Evolutionary conservation across 495 filamentous ascomycete species (phyloP).

Genomic region (Endocarpon pusillum): DNA sequence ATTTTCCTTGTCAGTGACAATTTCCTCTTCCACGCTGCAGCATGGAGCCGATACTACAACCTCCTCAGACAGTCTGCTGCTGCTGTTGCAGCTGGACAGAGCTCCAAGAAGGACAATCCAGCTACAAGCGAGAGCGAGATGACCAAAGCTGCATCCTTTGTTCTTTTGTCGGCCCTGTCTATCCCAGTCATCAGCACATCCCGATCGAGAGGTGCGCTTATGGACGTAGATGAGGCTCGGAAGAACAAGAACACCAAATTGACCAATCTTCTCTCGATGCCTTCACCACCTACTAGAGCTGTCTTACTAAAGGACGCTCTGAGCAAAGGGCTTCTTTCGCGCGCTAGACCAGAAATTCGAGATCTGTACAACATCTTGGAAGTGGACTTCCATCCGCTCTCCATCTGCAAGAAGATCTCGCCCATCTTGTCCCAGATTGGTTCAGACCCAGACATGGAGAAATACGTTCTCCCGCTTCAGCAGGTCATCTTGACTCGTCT

Average conservation of each 20-base stretch:
- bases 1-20: constrained; percentile 99
- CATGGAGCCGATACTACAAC: constrained; percentile 94
- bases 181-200: constrained; percentile 99
- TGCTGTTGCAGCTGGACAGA: constrained; percentile 65
- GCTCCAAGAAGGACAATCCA: constrained; percentile 86
- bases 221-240: constrained; percentile 90
- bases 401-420: constrained; percentile 97
- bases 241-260: constrained; percentile 98
- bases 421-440: constrained; percentile 91
- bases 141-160: constrained; percentile 77
- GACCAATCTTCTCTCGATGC: constrained; percentile 90
- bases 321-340: constrained; percentile 82
- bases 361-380: constrained; percentile 96
- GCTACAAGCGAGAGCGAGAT: constrained; percentile 76
- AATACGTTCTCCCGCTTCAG: constrained; percentile 84
- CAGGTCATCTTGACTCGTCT: constrained; percentile 96
- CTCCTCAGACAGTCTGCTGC: constrained; percentile 82
- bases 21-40: constrained; percentile 96
- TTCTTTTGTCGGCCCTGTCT: constrained; percentile 84
- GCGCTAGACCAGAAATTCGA: constrained; percentile 81
- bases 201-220: constrained; percentile 81
- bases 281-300: constrained; percentile 69
- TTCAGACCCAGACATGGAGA: constrained; percentile 87
- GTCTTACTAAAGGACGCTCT: constrained; percentile 88
- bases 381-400: constrained; percentile 96